phyloP scores from a whole-genome alignment of 768 basidiomycete species.

The Lactarius akahatsu region DNA sequence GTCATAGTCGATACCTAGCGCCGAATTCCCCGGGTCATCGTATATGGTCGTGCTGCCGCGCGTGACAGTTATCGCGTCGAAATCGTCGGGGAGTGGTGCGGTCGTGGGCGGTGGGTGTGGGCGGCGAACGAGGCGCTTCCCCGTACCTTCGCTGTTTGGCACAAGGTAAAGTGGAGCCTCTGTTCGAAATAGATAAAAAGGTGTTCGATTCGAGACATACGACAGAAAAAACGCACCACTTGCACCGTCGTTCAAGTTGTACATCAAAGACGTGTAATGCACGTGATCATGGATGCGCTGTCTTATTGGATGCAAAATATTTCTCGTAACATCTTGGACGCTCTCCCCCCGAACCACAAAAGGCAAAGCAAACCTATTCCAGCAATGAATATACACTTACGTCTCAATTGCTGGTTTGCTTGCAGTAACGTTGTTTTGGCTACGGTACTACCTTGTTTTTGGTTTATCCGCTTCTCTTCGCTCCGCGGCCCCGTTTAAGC shows the following conservation, averaged over 20 bases:
- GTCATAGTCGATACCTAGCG: conserved; percentile 29
- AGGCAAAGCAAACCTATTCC: not conserved
- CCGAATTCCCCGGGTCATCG: conserved; percentile 23
- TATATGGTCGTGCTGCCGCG: conserved; percentile 27
- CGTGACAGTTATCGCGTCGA: conserved; percentile 39
- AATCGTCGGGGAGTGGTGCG: conserved; percentile 43
- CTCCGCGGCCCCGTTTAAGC: not conserved
- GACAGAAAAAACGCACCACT: conserved; percentile 19
- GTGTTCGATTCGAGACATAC: not conserved
- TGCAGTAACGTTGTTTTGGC: not conserved
- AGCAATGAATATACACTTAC: not conserved
- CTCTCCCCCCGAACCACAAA: too few relatives aligned
- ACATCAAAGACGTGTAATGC: conserved; percentile 15
- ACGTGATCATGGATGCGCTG: not conserved
- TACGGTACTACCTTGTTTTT: not conserved
- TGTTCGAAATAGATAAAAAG: not conserved
- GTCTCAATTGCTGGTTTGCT: too few relatives aligned
- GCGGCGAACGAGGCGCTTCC: conserved; percentile 41
- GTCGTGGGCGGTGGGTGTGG: conserved; percentile 42
- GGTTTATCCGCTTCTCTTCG: not conserved
- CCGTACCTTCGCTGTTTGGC: conserved; percentile 40
- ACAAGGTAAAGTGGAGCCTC: conserved; percentile 38
- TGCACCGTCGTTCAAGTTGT: conserved; percentile 25
- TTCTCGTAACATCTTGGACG: too few relatives aligned
- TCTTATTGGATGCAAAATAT: not conserved